These are phyloP conservation scores for Psidium guajava DNA, from an alignment of 345 rosid genomes.

Conservation along the genomic window DNA sequence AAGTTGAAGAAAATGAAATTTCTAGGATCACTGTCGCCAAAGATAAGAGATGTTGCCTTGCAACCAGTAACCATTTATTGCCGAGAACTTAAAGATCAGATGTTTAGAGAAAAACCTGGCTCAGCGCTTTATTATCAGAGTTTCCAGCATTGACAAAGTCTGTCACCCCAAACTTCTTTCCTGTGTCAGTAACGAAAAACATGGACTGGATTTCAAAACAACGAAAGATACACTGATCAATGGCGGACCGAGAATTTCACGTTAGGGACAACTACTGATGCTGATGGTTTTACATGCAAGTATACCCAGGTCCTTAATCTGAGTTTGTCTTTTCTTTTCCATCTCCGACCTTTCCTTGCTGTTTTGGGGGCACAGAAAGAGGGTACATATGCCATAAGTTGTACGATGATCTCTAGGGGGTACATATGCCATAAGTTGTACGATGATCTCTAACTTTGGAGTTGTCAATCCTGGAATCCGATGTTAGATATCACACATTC, in stretches of 20 bases:
- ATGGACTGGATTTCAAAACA: neutral
- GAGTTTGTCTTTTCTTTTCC: neutral
- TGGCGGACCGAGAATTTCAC: neutral
- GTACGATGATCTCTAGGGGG: neutral
- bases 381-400: neutral
- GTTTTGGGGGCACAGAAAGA: neutral
- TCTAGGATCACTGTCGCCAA: neutral
- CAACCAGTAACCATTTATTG: neutral
- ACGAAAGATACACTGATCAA: neutral
- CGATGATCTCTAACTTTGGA: neutral
- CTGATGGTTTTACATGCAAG: neutral
- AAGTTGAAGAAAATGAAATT: neutral
- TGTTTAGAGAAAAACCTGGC: constrained; percentile 36
- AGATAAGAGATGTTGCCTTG: neutral
- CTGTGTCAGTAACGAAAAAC: constrained; percentile 15
- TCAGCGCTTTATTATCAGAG: constrained; percentile 30
- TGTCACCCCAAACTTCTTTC: constrained; percentile 59
- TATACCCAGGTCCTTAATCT: neutral
- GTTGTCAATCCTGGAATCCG: neutral
- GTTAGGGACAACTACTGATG: neutral
- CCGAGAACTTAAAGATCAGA: neutral
- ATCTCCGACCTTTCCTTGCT: neutral
- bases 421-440: neutral
- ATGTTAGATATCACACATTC: neutral
- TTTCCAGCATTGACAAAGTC: constrained; percentile 55